Evolutionary conservation across 371 early-diverging fungal genomes (phyloP).

Genomic region (Catenaria anguillulae): DNA sequence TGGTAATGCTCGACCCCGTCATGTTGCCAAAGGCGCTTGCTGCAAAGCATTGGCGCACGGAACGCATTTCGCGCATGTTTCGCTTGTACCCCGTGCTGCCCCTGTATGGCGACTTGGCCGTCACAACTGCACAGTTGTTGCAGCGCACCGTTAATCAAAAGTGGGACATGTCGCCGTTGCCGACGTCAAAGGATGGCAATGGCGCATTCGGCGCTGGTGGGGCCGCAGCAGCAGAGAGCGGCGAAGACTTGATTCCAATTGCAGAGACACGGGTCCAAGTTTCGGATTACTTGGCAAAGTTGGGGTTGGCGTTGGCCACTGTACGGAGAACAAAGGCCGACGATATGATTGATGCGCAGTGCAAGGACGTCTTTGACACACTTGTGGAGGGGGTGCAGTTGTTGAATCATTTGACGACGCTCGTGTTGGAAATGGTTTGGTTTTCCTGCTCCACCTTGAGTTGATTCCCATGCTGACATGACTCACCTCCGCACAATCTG

Average conservation of each 20-base stretch:
- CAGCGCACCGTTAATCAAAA: slow-evolving; percentile 16
- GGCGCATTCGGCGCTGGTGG: too few relatives aligned
- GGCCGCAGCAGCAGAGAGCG: background rate
- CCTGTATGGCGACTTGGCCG: slow-evolving; percentile 26
- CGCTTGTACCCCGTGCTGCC: slow-evolving; percentile 22
- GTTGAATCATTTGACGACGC: slow-evolving; percentile 13
- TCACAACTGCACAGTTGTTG: slow-evolving; percentile 18
- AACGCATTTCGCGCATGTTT: slow-evolving; percentile 23
- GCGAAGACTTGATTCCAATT: background rate
- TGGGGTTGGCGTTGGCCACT: slow-evolving; percentile 9
- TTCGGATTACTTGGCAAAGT: slow-evolving; percentile 11
- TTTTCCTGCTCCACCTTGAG: background rate
- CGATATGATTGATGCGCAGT: background rate
- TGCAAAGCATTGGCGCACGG: slow-evolving; percentile 24
- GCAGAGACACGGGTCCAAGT: slow-evolving; percentile 2
- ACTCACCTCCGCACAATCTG: too few relatives aligned
- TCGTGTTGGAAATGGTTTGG: slow-evolving; percentile 28
- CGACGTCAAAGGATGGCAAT: too few relatives aligned
- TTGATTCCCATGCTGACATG: slow-evolving; percentile 2
- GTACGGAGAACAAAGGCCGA: background rate
- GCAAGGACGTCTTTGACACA: slow-evolving; percentile 6
- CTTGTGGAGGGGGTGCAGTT: slow-evolving; percentile 17
- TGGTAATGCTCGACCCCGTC: slow-evolving; percentile 17
- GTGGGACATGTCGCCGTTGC: background rate
- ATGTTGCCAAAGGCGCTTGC: slow-evolving; percentile 16